Conservation (phyloP, 768 basidiomycete genomes). For the Russula griseocarnosa region DNA sequence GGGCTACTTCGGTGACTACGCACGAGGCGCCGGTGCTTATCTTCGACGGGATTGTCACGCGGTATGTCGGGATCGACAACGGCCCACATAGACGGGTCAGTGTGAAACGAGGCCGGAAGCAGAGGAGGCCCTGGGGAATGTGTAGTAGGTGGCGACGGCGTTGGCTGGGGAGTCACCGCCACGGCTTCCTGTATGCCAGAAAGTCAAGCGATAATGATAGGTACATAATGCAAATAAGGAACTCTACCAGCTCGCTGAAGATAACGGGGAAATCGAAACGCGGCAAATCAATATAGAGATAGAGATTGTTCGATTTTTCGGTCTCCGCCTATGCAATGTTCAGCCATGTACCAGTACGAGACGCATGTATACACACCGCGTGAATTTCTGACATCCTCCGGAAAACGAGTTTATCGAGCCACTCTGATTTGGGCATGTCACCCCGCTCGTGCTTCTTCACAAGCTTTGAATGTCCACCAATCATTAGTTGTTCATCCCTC, state of each 20-base stretch:
- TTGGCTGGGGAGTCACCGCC: conserved; percentile 36
- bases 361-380: conserved; percentile 50
- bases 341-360: background rate
- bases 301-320: conserved; percentile 89
- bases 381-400: conserved; percentile 94
- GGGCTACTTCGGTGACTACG: conserved; percentile 94
- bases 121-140: conserved; percentile 44
- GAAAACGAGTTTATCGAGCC: conserved; percentile 92
- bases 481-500: background rate
- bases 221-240: background rate
- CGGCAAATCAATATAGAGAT: conserved; percentile 92
- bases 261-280: conserved; percentile 97
- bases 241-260: conserved; percentile 80
- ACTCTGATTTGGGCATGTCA: conserved; percentile 90
- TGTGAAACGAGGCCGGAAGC: conserved; percentile 48
- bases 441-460: conserved; percentile 97
- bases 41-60: conserved; percentile 94
- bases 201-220: conserved; percentile 1
- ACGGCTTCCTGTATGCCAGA: conserved; percentile 15
- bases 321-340: conserved; percentile 64
- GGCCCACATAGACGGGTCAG: conserved; percentile 77
- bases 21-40: conserved; percentile 91
- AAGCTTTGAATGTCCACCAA: conserved; percentile 46
- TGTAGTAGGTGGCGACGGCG: conserved; percentile 38
- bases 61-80: conserved; percentile 87